A percentile compares a stretch with the other conserved stretches of the same genome.
Evolutionary conservation across 2,329 filamentous ascomycete genomes (phyloP).

Genomic region (Xylariaceae sp.): DNA sequence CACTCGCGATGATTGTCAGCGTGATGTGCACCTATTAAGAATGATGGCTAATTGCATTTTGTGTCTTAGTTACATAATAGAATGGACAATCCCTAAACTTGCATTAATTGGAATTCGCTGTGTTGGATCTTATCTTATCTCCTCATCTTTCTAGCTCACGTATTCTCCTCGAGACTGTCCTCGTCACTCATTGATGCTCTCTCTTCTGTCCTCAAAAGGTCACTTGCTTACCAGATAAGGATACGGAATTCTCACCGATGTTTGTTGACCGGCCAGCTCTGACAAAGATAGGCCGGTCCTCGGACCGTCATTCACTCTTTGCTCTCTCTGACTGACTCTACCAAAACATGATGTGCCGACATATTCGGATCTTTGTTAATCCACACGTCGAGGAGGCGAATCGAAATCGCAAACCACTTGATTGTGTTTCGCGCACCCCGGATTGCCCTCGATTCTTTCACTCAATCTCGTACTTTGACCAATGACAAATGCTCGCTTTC

Average conservation of each 20-base stretch:
- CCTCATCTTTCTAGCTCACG: too few relatives aligned
- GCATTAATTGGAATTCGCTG: neutral
- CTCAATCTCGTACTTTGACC: constrained; percentile 9
- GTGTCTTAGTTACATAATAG: too few relatives aligned
- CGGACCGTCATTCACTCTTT: neutral
- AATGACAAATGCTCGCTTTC: constrained; percentile 7
- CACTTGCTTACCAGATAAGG: neutral
- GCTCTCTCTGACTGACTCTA: neutral
- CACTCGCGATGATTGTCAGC: too few relatives aligned
- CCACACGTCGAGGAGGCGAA: constrained; percentile 7
- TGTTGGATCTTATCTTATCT: neutral
- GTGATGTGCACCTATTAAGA: too few relatives aligned
- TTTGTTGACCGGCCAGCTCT: constrained; percentile 14
- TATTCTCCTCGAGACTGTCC: too few relatives aligned
- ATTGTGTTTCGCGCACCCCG: constrained; percentile 1
- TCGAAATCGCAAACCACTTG: neutral
- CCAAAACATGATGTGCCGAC: constrained; percentile 14
- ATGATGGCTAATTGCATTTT: too few relatives aligned
- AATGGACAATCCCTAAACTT: too few relatives aligned
- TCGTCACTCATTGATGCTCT: too few relatives aligned
- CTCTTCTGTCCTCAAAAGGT: too few relatives aligned
- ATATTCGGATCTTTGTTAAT: constrained; percentile 22
- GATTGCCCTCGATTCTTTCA: constrained; percentile 13
- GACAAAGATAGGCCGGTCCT: constrained; percentile 8
- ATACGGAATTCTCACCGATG: neutral